A percentile compares a stretch with the other conserved stretches of the same genome.
Evolutionary conservation across 1,284 basidiomycete genomes (phyloP).

Genomic region (Kwoniella shivajii): DNA sequence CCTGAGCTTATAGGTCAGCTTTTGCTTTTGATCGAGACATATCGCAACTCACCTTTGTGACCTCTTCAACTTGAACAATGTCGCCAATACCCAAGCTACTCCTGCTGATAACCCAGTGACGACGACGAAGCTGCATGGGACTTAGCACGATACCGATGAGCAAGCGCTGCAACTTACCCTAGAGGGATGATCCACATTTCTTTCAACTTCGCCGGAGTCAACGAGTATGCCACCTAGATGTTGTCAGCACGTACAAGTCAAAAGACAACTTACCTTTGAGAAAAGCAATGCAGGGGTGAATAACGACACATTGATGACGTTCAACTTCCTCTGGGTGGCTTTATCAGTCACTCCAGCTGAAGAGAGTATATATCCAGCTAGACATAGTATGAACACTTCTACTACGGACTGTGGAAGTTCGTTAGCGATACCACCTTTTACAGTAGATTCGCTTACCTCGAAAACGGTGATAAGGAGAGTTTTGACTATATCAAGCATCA

Average conservation of each 20-base stretch:
- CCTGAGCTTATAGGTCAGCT: conserved; percentile 53
- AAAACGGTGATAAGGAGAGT: conserved; percentile 59
- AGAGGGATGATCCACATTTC: conserved; percentile 92
- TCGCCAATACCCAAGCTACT: conserved; percentile 53
- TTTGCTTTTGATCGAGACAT: not conserved
- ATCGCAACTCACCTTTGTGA: conserved; percentile 50
- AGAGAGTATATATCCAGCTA: conserved; percentile 83
- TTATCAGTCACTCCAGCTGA: conserved; percentile 80
- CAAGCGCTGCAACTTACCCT: conserved; percentile 59
- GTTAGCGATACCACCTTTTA: not conserved
- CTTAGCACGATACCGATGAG: not conserved
- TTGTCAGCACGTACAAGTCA: not conserved
- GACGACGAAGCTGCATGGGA: conserved; percentile 60
- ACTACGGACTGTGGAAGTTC: conserved; percentile 69
- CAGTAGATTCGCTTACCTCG: conserved; percentile 54
- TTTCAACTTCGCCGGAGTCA: conserved; percentile 68
- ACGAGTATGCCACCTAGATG: conserved; percentile 51
- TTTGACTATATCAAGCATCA: conserved; percentile 21
- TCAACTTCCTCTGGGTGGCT: conserved; percentile 75
- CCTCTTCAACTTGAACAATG: conserved; percentile 51
- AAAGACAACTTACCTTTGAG: conserved; percentile 76
- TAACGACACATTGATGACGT: conserved; percentile 64
- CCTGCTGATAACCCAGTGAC: conserved; percentile 65
- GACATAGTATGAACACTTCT: conserved; percentile 83
- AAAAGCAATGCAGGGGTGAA: conserved; percentile 92